Evolutionary conservation across 1,284 basidiomycete genomes (phyloP).

Genomic region (Trichosporon sp.): DNA sequence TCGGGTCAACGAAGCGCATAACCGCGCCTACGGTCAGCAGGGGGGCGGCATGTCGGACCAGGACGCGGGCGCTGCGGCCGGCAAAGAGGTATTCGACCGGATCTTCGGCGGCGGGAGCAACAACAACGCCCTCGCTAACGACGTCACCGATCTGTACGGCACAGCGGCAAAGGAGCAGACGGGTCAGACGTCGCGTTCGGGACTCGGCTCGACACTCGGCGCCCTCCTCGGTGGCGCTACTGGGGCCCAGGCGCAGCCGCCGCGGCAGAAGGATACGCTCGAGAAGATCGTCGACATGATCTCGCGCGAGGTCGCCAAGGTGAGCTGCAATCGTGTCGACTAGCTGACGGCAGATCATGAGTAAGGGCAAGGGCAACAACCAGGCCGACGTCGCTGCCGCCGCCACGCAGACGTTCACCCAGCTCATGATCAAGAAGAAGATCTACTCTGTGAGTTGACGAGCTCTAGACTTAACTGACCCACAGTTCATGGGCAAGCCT

Average conservation of each 20-base stretch:
- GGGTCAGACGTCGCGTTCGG: background rate
- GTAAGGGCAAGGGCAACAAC: constrained; percentile 6
- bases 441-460: constrained; percentile 7
- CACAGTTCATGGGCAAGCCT: constrained; percentile 10
- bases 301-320: constrained; percentile 8
- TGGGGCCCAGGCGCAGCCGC: constrained; percentile 3
- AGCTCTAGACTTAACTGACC: background rate
- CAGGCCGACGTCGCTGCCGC: constrained; percentile 8
- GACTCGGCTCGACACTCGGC: background rate
- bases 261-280: constrained; percentile 6
- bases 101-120: background rate
- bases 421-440: constrained; percentile 14
- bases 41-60: constrained; percentile 5
- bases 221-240: background rate
- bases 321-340: background rate
- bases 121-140: background rate
- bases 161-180: background rate
- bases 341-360: constrained; percentile 8
- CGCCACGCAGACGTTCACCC: constrained; percentile 8
- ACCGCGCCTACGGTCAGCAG: constrained; percentile 1
- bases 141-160: constrained; percentile 5
- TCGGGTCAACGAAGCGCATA: constrained; percentile 6
- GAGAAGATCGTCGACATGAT: constrained; percentile 10
- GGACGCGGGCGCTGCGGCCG: constrained; percentile 7
- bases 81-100: constrained; percentile 9